Base-by-base conservation (phyloP, 176 grass and related monocot genomes). In the Leersia perrieri region DNA sequence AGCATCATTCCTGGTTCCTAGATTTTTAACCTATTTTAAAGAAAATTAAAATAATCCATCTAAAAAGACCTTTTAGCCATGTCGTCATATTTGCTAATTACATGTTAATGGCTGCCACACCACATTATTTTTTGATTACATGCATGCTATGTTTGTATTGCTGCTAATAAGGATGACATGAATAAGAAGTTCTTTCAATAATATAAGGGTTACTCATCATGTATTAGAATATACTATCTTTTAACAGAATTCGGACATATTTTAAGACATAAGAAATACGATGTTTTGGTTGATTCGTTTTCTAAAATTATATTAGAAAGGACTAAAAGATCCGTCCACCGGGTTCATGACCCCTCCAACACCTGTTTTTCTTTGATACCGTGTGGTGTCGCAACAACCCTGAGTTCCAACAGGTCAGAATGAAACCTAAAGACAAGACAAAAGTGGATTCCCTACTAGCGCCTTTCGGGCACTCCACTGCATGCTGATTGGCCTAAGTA, bases 381-480 rank as follows among this genome's bases (percentile, higher is more conserved):
- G 38, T 70, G 38, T 70, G 25, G 38, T 70, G 38, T 70, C 14
- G 67, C 35, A 41, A 41, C 35, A 26, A 41, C 35, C 34, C 53
- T 58, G 7, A 25, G 53, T 58, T 58, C 53, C 53, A 2, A 58
- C 67, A 70, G 13, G 11, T 41, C 67, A 23, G 35, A 15, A 70
- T 27, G 36, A 69, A 36, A 13, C 3, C 53, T 25, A 57, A 57
- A 57, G 9, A 68, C n/a, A n/a, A n/a, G n/a, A 38, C 51, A 57
- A 68, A 68, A 23, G 34, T n/a, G 9, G 8, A 26, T 23, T 13
- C 66, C n/a, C 22, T 26, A 9, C 34, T 14, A 58, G 53, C 22
- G 31, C 4, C 66, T 85, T 85, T 78, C 75, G 44, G 68, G 63
- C 80, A 47, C 69, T 64, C 22, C 16, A 22, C 64, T 12, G 30